Base-by-base conservation (phyloP, 2,329 filamentous ascomycete species). In the Scedosporium aurantiacum region DNA sequence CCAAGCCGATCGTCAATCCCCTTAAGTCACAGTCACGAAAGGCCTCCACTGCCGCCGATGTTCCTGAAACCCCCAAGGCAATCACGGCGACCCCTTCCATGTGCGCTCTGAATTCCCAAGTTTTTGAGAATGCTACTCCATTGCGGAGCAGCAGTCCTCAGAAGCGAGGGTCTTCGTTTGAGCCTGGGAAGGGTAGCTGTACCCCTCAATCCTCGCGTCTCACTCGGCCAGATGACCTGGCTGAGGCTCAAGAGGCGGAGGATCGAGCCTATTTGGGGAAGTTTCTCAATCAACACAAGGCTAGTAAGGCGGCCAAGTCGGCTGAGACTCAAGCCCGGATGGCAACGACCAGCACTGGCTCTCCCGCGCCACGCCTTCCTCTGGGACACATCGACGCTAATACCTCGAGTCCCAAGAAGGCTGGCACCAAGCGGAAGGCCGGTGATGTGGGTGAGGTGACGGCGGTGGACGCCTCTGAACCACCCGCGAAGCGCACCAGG, bases 351-450 rank as follows among this genome's bases (percentile, higher is more conserved):
- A 41, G 27, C 59, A 61, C 59, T 6, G 59, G 59, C n/a, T 61
- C 59, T 8, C 59, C 59, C 23, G 40, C 43, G 12, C 58, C 58
- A 8, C 59, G 59, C 27, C n/a, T 56, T 27, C 47, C 59, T 12
- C 32, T 61, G 10, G 47, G 47, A 12, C 12, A 55, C 6, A 32
- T 61, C 40, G 59, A 61, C n/a, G 52, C 27, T 55, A 61, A 61
- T 28, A 61, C 18, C 59, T 37, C 59, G 52, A 61, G 59, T 18
- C 59, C 59, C 5, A 56, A 21, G 50, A 61, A 61, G 59, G 18
- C 32, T 14, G 27, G 28, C 5, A 28, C 40, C 37, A 61, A 61
- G 40, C 27, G 59, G 28, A 56, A 41, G 52, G 12, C 32, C 8
- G 57, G 47, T n/a, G 58, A 60, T 32, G 18, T n/a, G 23, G 58